These are phyloP conservation scores for Moesziomyces sp. DNA, from an alignment of 1,284 basidiomycete species.

Conservation along the genomic window DNA sequence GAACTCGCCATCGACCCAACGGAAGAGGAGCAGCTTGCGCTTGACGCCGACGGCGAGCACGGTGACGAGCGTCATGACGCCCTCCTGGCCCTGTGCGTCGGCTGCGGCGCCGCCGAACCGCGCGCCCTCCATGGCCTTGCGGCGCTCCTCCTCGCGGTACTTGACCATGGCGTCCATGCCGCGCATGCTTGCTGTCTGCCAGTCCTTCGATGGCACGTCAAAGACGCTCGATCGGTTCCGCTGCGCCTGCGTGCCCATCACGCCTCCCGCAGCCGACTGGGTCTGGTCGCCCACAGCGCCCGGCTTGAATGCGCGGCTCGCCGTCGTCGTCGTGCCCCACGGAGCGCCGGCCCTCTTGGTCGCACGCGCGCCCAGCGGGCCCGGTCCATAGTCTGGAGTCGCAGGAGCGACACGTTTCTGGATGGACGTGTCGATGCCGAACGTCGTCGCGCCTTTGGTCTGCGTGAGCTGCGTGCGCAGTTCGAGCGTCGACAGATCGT, in stretches of 20 bases:
- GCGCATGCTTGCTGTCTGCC: conserved; percentile 50
- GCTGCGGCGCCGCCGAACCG: conserved; percentile 38
- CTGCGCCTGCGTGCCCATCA: conserved; percentile 7
- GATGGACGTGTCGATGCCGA: conserved; percentile 77
- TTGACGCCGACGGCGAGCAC: conserved; percentile 85
- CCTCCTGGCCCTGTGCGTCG: conserved; percentile 34
- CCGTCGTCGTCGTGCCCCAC: conserved; percentile 15
- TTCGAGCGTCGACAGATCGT: conserved; percentile 76
- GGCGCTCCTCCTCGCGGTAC: conserved; percentile 43
- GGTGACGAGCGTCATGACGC: conserved; percentile 71
- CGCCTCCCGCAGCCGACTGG: conserved; percentile 5
- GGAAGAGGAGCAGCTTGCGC: conserved; percentile 84
- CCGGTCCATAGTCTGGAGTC: conserved; percentile 40
- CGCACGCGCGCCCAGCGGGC: conserved; percentile 35
- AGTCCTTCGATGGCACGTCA: conserved; percentile 30
- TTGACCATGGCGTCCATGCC: conserved; percentile 53
- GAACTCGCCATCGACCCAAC: conserved; percentile 83
- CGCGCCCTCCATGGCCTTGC: conserved; percentile 47
- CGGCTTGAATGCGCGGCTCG: conserved; percentile 31
- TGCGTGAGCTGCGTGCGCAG: conserved; percentile 71
- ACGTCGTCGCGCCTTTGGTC: conserved; percentile 82
- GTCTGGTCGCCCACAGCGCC: conserved; percentile 41
- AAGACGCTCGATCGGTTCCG: conserved; percentile 37
- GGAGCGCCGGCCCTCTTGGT: conserved; percentile 20
- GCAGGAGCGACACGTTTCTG: conserved; percentile 55